phyloP scores from a whole-genome alignment of 192 early-diverging fungal genomes.

The Glomus cerebriforme region DNA sequence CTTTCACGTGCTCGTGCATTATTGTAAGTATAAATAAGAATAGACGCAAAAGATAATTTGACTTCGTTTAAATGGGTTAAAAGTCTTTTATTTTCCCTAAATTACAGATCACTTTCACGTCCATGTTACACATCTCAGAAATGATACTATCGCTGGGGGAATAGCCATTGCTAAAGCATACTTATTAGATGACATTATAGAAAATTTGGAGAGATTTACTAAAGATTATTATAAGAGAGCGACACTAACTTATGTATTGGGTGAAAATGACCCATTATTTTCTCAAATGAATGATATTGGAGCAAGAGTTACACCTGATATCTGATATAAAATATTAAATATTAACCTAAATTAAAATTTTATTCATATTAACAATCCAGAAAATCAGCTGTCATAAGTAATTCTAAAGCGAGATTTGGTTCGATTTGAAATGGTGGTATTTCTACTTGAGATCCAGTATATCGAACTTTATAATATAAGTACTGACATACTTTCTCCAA shows the following conservation, averaged over 20 bases:
- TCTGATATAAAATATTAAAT: not conserved
- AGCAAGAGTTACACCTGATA: constrained; percentile 1
- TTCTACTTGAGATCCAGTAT: constrained; percentile 63
- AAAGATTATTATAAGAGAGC: constrained; percentile 67
- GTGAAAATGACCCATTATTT: constrained; percentile 44
- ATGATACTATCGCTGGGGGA: constrained; percentile 54
- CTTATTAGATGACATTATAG: constrained; percentile 67
- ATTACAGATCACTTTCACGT: constrained; percentile 72
- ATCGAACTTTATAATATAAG: constrained; percentile 85
- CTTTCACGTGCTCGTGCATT: too few species aligned
- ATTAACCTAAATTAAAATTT: not conserved
- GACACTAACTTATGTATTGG: constrained; percentile 62
- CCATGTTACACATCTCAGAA: constrained; percentile 68
- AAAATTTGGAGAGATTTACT: constrained; percentile 65
- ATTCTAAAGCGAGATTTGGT: constrained; percentile 84
- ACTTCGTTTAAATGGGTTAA: not conserved
- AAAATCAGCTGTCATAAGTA: constrained; percentile 95
- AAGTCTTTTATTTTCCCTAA: not conserved
- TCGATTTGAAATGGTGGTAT: constrained; percentile 92
- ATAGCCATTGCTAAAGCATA: constrained; percentile 67
- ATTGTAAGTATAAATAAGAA: constrained; percentile 56
- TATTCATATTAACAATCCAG: constrained; percentile 39
- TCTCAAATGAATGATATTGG: constrained; percentile 14
- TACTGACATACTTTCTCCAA: constrained; percentile 95
- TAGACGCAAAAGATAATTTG: not conserved